Conservation (phyloP, 768 basidiomycete species). For the Russula emetica region DNA sequence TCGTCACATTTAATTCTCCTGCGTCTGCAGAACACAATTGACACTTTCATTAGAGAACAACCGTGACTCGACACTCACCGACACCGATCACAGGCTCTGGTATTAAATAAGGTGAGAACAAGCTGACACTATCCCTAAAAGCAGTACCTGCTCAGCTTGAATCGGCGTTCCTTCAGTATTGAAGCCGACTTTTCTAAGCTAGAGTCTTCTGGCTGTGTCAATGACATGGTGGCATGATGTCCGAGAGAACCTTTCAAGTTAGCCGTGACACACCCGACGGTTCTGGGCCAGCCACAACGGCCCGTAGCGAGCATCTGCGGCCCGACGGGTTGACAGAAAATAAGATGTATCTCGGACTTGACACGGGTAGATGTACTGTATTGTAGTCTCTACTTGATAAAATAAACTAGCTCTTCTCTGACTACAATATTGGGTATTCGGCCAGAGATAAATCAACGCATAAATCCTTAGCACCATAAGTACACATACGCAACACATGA, state of each 20-base stretch:
- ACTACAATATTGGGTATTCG: neutral
- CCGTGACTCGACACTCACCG: constrained; percentile 49
- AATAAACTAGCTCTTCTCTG: neutral
- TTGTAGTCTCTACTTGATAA: neutral
- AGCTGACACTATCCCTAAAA: constrained; percentile 13
- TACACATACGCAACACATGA: constrained; percentile 11
- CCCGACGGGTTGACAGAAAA: no score
- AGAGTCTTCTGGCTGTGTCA: constrained; percentile 12
- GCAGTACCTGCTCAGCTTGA: constrained; percentile 79
- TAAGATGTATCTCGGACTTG: no score
- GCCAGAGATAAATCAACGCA: constrained; percentile 1
- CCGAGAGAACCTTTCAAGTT: no score
- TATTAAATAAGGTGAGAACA: constrained; percentile 7
- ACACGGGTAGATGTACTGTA: no score
- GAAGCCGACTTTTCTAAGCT: constrained; percentile 26
- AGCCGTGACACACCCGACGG: no score
- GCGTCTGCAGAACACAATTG: constrained; percentile 45
- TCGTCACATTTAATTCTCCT: constrained; percentile 86
- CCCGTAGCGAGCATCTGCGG: no score
- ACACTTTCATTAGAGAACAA: neutral
- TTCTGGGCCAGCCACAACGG: no score
- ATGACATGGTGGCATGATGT: constrained; percentile 10
- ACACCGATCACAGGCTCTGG: constrained; percentile 85
- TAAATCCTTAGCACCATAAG: constrained; percentile 8
- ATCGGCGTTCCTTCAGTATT: constrained; percentile 70